A percentile compares a stretch with the other conserved stretches of the same genome.
Evolutionary conservation across 1,139 yeast genomes (phyloP).

Genomic region (Blastobotrys ciferrii): DNA sequence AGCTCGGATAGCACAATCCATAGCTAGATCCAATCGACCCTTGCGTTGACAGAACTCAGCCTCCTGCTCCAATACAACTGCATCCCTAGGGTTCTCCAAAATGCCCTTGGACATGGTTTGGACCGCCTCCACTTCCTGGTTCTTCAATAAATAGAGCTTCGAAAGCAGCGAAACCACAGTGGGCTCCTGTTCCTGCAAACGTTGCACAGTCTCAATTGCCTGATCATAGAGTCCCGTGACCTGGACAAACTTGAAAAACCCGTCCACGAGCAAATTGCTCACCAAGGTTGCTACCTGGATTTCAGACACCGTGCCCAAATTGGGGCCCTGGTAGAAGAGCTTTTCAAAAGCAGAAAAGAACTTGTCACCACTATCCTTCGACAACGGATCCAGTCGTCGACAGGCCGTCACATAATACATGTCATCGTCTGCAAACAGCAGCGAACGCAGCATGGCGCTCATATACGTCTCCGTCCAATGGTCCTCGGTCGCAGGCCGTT

Average conservation of each 20-base stretch:
- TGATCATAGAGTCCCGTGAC: conserved; percentile 62
- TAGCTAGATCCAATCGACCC: conserved; percentile 66
- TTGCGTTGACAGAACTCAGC: conserved; percentile 69
- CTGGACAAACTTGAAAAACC: conserved; percentile 61
- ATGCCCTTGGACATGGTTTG: conserved; percentile 62
- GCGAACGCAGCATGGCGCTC: conserved; percentile 67
- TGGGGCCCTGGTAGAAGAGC: conserved; percentile 63
- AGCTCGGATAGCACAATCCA: conserved; percentile 69
- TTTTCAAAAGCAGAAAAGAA: conserved; percentile 61
- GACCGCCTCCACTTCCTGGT: conserved; percentile 80
- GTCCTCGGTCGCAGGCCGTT: conserved; percentile 34
- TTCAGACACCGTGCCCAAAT: conserved; percentile 60
- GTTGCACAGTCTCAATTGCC: conserved; percentile 54
- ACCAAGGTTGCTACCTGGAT: conserved; percentile 67
- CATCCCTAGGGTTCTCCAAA: conserved; percentile 57
- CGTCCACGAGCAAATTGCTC: conserved; percentile 74
- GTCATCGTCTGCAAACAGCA: conserved; percentile 67
- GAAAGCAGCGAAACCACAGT: conserved; percentile 61
- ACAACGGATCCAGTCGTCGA: conserved; percentile 64
- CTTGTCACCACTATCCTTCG: conserved; percentile 40
- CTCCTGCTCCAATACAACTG: conserved; percentile 57
- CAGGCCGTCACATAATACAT: conserved; percentile 62
- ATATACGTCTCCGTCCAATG: conserved; percentile 82
- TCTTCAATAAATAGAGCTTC: conserved; percentile 55
- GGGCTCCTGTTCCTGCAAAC: conserved; percentile 43